These are phyloP conservation scores for Talaromyces sp. DNA, from an alignment of 2,329 filamentous ascomycete genomes.

Conservation along the genomic window DNA sequence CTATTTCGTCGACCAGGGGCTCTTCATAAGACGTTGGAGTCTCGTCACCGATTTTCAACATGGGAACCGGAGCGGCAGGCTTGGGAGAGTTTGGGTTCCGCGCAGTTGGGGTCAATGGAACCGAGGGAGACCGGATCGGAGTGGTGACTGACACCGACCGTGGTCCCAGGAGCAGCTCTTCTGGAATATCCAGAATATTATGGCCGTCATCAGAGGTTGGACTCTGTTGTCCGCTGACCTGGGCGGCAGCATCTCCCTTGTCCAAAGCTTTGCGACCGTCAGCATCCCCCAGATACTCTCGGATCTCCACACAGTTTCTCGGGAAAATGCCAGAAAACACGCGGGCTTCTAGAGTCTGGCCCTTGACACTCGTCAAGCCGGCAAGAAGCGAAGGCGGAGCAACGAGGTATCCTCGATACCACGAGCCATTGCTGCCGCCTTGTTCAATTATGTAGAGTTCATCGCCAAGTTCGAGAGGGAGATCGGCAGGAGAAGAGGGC, in stretches of 20 bases:
- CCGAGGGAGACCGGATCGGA: constrained; percentile 22
- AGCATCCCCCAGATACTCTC: constrained; percentile 79
- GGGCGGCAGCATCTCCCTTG: constrained; percentile 33
- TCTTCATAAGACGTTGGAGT: constrained; percentile 85
- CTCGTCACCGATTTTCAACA: constrained; percentile 97
- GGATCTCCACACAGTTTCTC: constrained; percentile 86
- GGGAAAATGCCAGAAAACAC: constrained; percentile 99
- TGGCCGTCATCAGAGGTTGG: constrained; percentile 29
- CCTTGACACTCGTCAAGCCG: constrained; percentile 83
- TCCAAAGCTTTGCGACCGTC: constrained; percentile 40
- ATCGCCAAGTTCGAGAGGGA: constrained; percentile 95
- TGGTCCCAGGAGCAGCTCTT: constrained; percentile 21
- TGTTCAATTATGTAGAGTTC: constrained; percentile 99
- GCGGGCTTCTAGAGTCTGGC: constrained; percentile 87
- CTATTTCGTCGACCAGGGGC: constrained; percentile 94
- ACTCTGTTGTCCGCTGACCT: constrained; percentile 29
- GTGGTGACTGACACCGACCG: constrained; percentile 23
- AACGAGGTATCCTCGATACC: constrained; percentile 93
- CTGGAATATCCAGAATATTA: constrained; percentile 1
- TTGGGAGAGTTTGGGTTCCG: constrained; percentile 63
- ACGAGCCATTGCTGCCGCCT: constrained; percentile 75
- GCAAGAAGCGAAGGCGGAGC: constrained; percentile 89
- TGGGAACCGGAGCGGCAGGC: constrained; percentile 87
- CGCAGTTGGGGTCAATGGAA: constrained; percentile 32
- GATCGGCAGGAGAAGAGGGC: constrained; percentile 78